Evolutionary conservation across 129 eudicot species (phyloP).

Genomic region (Artemisia argyi): DNA sequence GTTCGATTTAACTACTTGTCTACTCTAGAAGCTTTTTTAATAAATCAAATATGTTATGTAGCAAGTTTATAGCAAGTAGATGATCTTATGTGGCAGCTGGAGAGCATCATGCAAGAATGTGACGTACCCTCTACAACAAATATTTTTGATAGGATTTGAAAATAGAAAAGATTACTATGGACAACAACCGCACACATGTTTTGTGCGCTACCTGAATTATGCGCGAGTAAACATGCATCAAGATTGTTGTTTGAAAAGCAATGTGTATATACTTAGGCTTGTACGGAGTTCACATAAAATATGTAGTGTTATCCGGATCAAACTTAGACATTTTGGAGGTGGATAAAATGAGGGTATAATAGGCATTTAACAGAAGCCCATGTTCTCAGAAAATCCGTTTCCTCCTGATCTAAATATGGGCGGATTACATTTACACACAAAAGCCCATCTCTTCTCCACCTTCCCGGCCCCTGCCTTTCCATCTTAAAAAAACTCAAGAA

Average conservation of each 20-base stretch:
- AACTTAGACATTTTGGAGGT: no score
- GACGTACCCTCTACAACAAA: not conserved
- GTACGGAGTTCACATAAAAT: not conserved
- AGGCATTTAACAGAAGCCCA: no score
- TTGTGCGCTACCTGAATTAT: not conserved
- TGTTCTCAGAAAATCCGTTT: no score
- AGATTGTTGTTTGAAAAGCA: not conserved
- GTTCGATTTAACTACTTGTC: no score
- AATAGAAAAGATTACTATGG: not conserved
- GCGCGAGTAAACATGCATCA: not conserved
- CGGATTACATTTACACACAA: no score
- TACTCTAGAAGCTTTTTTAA: no score
- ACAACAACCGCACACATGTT: not conserved
- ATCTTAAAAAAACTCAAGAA: no score
- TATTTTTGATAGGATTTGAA: not conserved
- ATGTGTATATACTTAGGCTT: not conserved
- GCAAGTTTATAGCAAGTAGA: constrained; percentile 17
- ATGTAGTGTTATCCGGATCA: not conserved
- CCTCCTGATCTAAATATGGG: no score
- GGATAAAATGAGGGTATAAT: no score
- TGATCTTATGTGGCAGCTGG: constrained; percentile 9
- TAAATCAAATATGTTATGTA: no score
- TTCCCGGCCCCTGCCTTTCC: no score
- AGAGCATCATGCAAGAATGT: constrained; percentile 4
- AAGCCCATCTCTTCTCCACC: no score